Evolutionary conservation across 306 rosid genomes (phyloP).

Genomic region (Phaseolus lunatus): DNA sequence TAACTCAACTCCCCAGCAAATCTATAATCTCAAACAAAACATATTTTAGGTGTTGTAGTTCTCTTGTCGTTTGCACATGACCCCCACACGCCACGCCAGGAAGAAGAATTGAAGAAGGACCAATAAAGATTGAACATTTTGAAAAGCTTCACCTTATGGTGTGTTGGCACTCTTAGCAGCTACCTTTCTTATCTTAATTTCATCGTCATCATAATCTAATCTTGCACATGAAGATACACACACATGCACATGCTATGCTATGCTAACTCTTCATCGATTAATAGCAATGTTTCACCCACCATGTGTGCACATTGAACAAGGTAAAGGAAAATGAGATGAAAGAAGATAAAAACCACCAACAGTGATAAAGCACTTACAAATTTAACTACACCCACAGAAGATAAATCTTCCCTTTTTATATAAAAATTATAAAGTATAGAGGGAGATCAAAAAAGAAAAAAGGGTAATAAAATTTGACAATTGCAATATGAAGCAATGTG

Average conservation of each 20-base stretch:
- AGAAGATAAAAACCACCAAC: neutral
- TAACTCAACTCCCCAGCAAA: conserved; percentile 46
- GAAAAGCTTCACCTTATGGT: conserved; percentile 25
- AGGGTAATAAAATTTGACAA: neutral
- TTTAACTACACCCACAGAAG: neutral
- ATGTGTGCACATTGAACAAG: neutral
- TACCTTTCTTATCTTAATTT: conserved; percentile 42
- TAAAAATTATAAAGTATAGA: neutral
- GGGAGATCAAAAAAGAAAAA: neutral
- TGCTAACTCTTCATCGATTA: conserved; percentile 34
- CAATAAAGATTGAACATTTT: conserved; percentile 27
- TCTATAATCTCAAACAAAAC: conserved; percentile 33
- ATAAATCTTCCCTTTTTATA: neutral
- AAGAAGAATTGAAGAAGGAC: conserved; percentile 30
- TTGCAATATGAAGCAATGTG: conserved; percentile 34
- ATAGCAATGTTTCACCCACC: neutral
- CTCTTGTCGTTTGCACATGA: conserved; percentile 44
- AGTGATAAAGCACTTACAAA: conserved; percentile 8
- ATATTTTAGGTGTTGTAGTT: conserved; percentile 37
- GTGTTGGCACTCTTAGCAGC: conserved; percentile 31
- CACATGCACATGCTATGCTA: conserved; percentile 41
- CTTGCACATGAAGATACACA: conserved; percentile 51
- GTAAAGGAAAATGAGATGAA: neutral
- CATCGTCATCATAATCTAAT: conserved; percentile 48
- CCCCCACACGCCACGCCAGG: conserved; percentile 40